These are phyloP conservation scores for Plasmodium vivax DNA, from an alignment of 169 alveolate genomes.

Conservation along the genomic window DNA sequence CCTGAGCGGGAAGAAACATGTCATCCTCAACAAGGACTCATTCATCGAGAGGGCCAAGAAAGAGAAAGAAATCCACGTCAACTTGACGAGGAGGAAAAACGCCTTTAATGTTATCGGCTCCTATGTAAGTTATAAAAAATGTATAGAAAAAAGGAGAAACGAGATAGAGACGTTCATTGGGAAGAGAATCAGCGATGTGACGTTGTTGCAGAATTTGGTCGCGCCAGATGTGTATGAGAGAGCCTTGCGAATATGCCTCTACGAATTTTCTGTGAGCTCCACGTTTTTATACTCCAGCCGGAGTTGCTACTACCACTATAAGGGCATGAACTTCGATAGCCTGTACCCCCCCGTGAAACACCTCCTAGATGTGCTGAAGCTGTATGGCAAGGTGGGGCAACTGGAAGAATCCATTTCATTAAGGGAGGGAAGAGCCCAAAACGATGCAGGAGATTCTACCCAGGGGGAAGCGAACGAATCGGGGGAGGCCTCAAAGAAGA, in stretches of 20 bases:
- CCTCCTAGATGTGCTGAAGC: slow-evolving; percentile 22
- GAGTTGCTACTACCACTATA: slow-evolving; percentile 36
- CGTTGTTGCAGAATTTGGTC: slow-evolving; percentile 35
- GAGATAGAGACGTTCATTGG: slow-evolving; percentile 16
- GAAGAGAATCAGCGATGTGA: slow-evolving; percentile 35
- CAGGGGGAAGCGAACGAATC: neutral
- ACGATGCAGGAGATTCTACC: neutral
- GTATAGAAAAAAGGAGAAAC: slow-evolving; percentile 17
- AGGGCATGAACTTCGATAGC: slow-evolving; percentile 18
- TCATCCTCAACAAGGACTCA: slow-evolving; percentile 35
- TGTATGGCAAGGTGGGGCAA: slow-evolving; percentile 9
- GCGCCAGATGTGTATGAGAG: slow-evolving; percentile 24
- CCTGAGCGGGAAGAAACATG: slow-evolving; percentile 67
- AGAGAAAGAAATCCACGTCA: slow-evolving; percentile 30
- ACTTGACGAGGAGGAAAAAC: slow-evolving; percentile 32
- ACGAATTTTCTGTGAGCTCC: slow-evolving; percentile 39
- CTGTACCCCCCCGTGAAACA: slow-evolving; percentile 27
- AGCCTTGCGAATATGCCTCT: slow-evolving; percentile 42
- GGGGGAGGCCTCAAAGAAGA: neutral
- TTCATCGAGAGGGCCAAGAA: slow-evolving; percentile 68
- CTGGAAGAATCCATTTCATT: neutral
- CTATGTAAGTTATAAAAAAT: slow-evolving; percentile 39
- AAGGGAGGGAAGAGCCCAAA: neutral
- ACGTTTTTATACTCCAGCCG: slow-evolving; percentile 29
- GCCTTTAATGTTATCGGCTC: slow-evolving; percentile 18